Evolutionary conservation across 257 asterid genomes (phyloP).

Genomic region (Solanum virginianum): DNA sequence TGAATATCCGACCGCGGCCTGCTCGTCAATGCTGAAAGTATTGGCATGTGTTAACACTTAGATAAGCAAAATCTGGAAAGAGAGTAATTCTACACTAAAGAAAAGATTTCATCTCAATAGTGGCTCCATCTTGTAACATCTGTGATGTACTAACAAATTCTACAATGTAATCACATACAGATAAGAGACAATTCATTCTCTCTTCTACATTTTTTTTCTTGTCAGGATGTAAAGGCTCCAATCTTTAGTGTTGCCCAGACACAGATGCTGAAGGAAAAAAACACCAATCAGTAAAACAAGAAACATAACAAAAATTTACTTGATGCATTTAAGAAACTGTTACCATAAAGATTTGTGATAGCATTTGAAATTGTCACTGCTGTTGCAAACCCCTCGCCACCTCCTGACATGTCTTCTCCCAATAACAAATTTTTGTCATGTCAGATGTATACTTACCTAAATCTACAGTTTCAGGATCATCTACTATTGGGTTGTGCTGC

Average conservation of each 20-base stretch:
- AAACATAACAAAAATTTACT: neutral
- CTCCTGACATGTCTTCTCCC: conserved; percentile 94
- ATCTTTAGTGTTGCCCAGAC: conserved; percentile 63
- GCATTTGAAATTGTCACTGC: conserved; percentile 80
- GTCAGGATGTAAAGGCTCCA: conserved; percentile 61
- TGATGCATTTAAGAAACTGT: neutral
- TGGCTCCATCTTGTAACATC: conserved; percentile 39
- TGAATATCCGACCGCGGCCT: conserved; percentile 74
- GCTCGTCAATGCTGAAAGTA: conserved; percentile 48
- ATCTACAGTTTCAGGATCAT: conserved; percentile 23
- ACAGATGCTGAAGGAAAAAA: conserved; percentile 50
- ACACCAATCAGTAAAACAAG: neutral
- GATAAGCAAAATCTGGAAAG: neutral
- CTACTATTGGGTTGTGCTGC: conserved; percentile 41
- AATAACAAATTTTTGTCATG: conserved; percentile 11
- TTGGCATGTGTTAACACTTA: neutral
- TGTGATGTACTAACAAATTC: conserved; percentile 48
- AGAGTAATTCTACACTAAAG: neutral
- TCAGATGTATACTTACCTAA: conserved; percentile 28
- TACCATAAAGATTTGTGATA: conserved; percentile 90
- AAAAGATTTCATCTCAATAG: conserved; percentile 39
- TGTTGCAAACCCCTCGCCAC: conserved; percentile 76
- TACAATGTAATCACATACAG: conserved; percentile 3
- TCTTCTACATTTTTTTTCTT: conserved; percentile 67
- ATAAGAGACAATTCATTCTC: conserved; percentile 73